Base-by-base conservation (phyloP, 2,329 filamentous ascomycete genomes). In the Alternaria metachromatica region DNA sequence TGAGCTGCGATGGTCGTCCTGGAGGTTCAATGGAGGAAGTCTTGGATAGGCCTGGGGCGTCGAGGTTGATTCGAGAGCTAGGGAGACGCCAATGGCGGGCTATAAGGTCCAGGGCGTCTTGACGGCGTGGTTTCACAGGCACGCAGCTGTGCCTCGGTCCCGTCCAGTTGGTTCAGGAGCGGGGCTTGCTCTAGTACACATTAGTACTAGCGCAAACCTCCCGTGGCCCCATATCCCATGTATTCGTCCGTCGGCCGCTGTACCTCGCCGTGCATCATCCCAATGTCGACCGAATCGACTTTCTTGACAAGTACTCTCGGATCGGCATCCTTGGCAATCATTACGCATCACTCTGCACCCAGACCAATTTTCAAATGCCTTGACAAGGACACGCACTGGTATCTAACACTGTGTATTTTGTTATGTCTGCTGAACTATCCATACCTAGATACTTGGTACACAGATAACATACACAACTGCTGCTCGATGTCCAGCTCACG, bases 61-160 rank as follows among this genome's bases (percentile, higher is more conserved):
- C 4, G 18, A 56, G 12, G 49, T 25, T 11, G 23, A 30, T 33
- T 48, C 18, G 13, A 6, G 33, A 45, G 28, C 33, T n/a, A 51
- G 51, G 28, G 18, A 13, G 48, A 51, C 23, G 55, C 33, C 50
- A 50, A 45, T 55, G 44, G 55, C 55, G 30, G 43, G 21, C 55
- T 59, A 62, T 54, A 58, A 59, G 48, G 41, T 59, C 25, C 12
- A 37, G 8, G 23, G 45, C 13, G 11, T 10, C 4, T 11, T 33
- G 18, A 43, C 9, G 25, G 44, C 45, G 33, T 28, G 44, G n/a
- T 53, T 46, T 62, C 48, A 59, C 55, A 48, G 25, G 55, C 49
- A 45, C 30, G 60, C 49, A 48, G 4, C 48, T 56, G 33, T 62
- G 56, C 60, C 60, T 62, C 60, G 60, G 60, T 59, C 46, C 33